Percentiles rank a stretch among this genome's conserved stretches.
Evolutionary conservation across 2,329 filamentous ascomycete species (phyloP).

Genomic region (Botrytis hyacinthi): DNA sequence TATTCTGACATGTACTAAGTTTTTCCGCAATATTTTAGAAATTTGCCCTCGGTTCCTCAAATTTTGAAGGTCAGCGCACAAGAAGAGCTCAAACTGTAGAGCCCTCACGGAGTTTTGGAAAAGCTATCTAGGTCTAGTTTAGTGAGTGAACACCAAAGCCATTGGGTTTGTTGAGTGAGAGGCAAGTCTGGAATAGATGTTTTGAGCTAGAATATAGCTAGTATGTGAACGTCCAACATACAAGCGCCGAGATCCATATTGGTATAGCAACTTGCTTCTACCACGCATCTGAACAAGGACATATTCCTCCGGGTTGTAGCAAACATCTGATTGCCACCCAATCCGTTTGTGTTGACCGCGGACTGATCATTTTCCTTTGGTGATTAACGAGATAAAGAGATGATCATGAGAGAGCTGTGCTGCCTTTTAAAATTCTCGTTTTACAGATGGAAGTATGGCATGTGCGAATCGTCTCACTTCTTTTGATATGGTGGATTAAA

Average conservation of each 20-base stretch:
- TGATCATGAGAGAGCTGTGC: neutral
- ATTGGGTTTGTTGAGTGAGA: neutral
- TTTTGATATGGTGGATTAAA: neutral
- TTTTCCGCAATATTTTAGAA: neutral
- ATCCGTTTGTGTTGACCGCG: too few species aligned
- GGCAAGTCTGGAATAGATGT: neutral
- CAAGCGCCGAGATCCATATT: neutral
- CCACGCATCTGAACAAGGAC: neutral
- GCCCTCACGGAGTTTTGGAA: neutral
- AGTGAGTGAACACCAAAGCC: conserved; percentile 9
- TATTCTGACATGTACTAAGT: neutral
- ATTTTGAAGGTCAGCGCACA: neutral
- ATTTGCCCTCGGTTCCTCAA: neutral
- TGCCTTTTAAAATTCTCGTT: neutral
- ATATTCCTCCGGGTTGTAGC: neutral
- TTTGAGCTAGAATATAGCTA: neutral
- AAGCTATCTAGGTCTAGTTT: neutral
- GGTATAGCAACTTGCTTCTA: neutral
- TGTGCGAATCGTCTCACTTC: neutral
- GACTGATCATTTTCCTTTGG: neutral
- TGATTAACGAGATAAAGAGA: neutral
- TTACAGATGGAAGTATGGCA: neutral
- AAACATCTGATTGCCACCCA: neutral
- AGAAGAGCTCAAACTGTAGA: conserved; percentile 4
- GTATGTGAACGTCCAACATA: neutral